Evolutionary conservation across 1,139 yeast species (phyloP).

Genomic region (Yamadazyma diddensiae): DNA sequence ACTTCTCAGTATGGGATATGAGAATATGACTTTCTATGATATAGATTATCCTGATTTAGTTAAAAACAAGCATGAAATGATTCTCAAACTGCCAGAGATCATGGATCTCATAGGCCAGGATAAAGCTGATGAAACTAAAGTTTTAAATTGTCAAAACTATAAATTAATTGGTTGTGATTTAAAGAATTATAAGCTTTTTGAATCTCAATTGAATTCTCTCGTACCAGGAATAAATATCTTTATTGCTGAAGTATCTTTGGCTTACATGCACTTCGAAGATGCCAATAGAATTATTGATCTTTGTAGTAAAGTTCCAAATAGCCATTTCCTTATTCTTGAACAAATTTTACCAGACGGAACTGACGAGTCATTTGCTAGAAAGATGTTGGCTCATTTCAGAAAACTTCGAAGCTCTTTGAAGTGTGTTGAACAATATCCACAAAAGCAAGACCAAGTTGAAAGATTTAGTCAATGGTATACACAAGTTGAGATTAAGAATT

Average conservation of each 20-base stretch:
- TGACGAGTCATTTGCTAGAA: constrained; percentile 65
- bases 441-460: constrained; percentile 42
- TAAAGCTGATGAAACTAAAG: constrained; percentile 21
- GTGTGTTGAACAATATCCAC: constrained; percentile 61
- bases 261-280: constrained; percentile 68
- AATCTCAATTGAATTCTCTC: constrained; percentile 30
- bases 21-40: constrained; percentile 54
- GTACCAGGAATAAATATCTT: constrained; percentile 45
- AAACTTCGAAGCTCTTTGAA: constrained; percentile 69
- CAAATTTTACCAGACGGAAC: constrained; percentile 68
- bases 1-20: constrained; percentile 31
- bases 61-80: constrained; percentile 49
- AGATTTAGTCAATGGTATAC: constrained; percentile 50
- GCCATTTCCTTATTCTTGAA: constrained; percentile 68
- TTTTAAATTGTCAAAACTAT: constrained; percentile 47
- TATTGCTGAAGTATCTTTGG: constrained; percentile 80
- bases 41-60: constrained; percentile 75
- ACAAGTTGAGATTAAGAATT: constrained; percentile 50
- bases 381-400: constrained; percentile 71
- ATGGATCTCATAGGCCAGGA: constrained; percentile 41
- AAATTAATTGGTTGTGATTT: constrained; percentile 71
- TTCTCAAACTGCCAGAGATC: constrained; percentile 48
- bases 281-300: constrained; percentile 64
- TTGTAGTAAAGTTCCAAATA: constrained; percentile 44
- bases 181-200: constrained; percentile 45